These are phyloP conservation scores for Umbelopsis vinacea DNA, from an alignment of 192 early-diverging fungal genomes.

Conservation along the genomic window DNA sequence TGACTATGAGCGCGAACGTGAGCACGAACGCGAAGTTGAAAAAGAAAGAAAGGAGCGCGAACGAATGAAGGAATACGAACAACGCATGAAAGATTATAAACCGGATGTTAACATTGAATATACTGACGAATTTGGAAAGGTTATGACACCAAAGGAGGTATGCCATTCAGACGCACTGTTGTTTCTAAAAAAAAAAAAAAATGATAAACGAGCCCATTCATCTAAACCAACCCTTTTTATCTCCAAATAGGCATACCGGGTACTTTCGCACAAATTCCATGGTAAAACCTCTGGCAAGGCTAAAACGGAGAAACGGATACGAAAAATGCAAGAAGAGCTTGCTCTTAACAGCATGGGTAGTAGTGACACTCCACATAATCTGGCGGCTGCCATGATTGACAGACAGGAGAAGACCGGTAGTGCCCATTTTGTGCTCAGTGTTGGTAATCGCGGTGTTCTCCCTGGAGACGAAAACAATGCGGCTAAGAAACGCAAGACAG, in stretches of 20 bases:
- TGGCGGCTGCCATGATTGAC: conserved; percentile 72
- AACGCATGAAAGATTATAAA: conserved; percentile 88
- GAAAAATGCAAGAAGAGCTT: conserved; percentile 82
- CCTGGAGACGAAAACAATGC: conserved; percentile 16
- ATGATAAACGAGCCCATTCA: too few relatives aligned
- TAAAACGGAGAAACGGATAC: conserved; percentile 90
- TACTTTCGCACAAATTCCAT: conserved; percentile 94
- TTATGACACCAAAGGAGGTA: conserved; percentile 84
- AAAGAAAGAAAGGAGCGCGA: conserved; percentile 62
- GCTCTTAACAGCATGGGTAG: conserved; percentile 75
- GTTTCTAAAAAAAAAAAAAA: too few relatives aligned
- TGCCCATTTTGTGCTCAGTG: conserved; percentile 82
- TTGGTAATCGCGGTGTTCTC: conserved; percentile 70
- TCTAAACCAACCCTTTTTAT: neutral
- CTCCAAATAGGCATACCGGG: conserved; percentile 74
- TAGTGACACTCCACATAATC: conserved; percentile 76
- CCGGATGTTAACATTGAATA: conserved; percentile 92
- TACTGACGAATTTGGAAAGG: conserved; percentile 84
- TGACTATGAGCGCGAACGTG: conserved; percentile 25
- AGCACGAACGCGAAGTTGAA: conserved; percentile 52
- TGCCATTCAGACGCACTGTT: neutral
- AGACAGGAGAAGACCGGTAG: conserved; percentile 68
- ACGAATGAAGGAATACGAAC: conserved; percentile 72
- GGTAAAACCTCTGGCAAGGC: conserved; percentile 91
- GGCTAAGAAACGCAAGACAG: conserved; percentile 3